These are phyloP conservation scores for Phytomonas sp. DNA, from an alignment of 208 protist species.

Conservation along the genomic window DNA sequence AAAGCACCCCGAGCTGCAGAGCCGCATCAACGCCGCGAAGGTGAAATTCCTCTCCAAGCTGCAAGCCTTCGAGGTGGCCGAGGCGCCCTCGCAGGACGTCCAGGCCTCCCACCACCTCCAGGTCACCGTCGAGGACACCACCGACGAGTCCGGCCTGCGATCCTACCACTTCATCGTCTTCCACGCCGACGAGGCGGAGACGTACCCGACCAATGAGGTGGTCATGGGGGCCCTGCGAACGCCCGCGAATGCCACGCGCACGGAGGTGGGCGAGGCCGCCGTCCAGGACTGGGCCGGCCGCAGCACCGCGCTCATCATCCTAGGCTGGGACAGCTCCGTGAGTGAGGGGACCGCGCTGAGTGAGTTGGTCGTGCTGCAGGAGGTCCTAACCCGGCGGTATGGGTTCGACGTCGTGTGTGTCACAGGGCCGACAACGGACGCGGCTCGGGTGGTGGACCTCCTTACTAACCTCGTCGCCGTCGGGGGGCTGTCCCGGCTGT, in stretches of 20 bases:
- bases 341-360: conserved; percentile 13
- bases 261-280: not conserved
- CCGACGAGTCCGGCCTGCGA: not conserved
- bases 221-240: too few species aligned
- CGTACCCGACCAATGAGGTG: not conserved
- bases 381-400: conserved; percentile 29
- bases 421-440: not conserved
- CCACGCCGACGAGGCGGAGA: not conserved
- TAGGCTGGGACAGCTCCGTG: not conserved
- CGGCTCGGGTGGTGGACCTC: not conserved
- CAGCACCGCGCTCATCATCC: conserved; percentile 23
- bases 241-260: too few species aligned
- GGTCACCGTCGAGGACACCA: not conserved
- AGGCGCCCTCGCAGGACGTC: not conserved
- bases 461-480: not conserved
- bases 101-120: not conserved
- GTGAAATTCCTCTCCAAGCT: conserved; percentile 11
- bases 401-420: conserved; percentile 22
- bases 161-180: not conserved
- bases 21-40: conserved; percentile 21
- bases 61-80: not conserved
- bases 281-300: conserved; percentile 14
- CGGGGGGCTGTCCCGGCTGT: conserved; percentile 15
- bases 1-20: conserved; percentile 8
- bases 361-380: conserved; percentile 29